phyloP scores from a whole-genome alignment of 306 rosid species.

The Fragaria iinumae region DNA sequence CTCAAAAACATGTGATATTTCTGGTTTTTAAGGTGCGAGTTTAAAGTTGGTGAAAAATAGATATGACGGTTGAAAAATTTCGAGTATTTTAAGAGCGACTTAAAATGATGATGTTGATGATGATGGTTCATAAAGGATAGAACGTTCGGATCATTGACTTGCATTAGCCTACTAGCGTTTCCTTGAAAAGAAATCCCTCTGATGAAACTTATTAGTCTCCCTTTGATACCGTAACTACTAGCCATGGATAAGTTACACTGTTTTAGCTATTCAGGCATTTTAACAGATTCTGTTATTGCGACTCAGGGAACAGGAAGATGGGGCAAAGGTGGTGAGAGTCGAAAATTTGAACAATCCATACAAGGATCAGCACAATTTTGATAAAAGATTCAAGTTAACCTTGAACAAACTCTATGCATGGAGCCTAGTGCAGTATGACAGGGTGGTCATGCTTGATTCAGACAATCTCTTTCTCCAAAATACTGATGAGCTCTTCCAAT shows the following conservation, averaged over 20 bases:
- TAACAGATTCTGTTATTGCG: not conserved
- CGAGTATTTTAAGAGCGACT: not conserved
- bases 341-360: constrained; percentile 81
- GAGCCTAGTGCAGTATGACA: constrained; percentile 77
- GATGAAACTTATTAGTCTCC: not conserved
- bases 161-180: not conserved
- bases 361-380: constrained; percentile 57
- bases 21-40: too few species aligned
- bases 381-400: constrained; percentile 66
- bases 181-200: not conserved
- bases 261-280: not conserved
- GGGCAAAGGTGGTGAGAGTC: constrained; percentile 82
- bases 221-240: not conserved
- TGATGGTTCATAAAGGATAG: not conserved
- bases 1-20: too few species aligned
- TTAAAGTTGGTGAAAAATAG: not conserved
- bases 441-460: constrained; percentile 87
- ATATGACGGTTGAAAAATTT: not conserved
- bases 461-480: constrained; percentile 81
- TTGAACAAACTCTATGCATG: constrained; percentile 88
- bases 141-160: not conserved
- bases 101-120: too few species aligned
- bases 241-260: not conserved
- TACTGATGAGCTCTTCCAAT: constrained; percentile 77
- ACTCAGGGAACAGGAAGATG: constrained; percentile 75